Conservation (phyloP, 192 early-diverging fungal genomes). For the Coemansia interrupta region DNA sequence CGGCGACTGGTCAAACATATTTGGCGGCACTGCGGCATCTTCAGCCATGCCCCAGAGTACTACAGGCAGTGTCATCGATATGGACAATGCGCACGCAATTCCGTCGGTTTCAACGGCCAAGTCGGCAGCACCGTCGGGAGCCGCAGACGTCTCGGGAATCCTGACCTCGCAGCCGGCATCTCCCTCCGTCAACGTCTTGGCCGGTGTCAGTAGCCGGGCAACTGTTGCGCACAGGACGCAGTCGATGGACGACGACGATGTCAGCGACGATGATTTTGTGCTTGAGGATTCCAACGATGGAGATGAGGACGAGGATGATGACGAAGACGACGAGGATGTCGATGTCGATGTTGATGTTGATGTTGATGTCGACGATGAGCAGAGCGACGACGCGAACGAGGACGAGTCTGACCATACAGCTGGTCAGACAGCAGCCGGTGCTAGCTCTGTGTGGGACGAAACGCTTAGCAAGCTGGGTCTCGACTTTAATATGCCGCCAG, state of each 20-base stretch:
- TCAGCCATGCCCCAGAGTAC: too few species aligned
- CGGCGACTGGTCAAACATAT: slow-evolving; percentile 32
- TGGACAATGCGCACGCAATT: too few species aligned
- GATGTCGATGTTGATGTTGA: slow-evolving; percentile 2
- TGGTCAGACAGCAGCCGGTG: slow-evolving; percentile 3
- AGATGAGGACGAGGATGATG: slow-evolving; percentile 43
- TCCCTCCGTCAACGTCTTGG: not conserved
- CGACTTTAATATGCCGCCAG: not conserved
- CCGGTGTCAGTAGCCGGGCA: not conserved
- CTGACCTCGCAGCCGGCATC: not conserved
- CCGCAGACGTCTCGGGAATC: not conserved
- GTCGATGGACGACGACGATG: slow-evolving; percentile 41
- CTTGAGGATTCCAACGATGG: slow-evolving; percentile 29
- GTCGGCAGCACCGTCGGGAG: not conserved
- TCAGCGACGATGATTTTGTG: slow-evolving; percentile 50
- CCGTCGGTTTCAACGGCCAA: not conserved
- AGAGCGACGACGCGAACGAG: not conserved
- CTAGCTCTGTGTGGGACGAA: slow-evolving; percentile 17
- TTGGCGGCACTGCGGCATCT: slow-evolving; percentile 12
- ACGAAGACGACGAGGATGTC: slow-evolving; percentile 29
- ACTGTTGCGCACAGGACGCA: too few species aligned
- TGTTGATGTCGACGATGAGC: not conserved
- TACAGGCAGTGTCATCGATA: not conserved
- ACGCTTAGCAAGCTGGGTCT: slow-evolving; percentile 37
- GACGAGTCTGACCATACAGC: not conserved